Percentiles rank a stretch among this genome's conserved stretches.
These are phyloP conservation scores for Ceratocystis eucalypticola DNA, from an alignment of 2,329 filamentous ascomycete genomes.

Conservation along the genomic window DNA sequence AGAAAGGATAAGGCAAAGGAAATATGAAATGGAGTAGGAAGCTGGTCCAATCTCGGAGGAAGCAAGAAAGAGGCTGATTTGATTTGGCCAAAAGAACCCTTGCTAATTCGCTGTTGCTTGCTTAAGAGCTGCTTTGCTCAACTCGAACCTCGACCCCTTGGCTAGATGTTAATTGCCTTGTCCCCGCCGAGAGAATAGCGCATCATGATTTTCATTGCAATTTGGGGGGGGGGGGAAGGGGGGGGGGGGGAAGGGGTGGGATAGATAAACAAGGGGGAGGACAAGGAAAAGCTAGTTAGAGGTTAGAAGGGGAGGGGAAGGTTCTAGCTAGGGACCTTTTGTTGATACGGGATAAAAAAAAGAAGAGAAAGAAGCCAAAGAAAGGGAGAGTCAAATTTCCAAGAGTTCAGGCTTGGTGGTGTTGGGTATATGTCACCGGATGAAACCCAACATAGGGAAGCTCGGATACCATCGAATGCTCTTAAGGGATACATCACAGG, in stretches of 20 bases:
- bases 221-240: neutral
- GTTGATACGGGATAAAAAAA: neutral
- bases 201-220: conserved; percentile 7
- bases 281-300: neutral
- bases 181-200: neutral
- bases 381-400: no score
- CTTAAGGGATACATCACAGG: no score
- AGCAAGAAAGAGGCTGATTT: neutral
- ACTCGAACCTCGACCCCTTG: neutral
- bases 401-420: neutral
- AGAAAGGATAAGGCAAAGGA: no score
- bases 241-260: neutral
- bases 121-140: neutral
- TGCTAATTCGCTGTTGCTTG: neutral
- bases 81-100: neutral
- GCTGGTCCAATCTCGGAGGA: neutral
- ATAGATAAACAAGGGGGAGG: neutral
- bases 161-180: neutral
- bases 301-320: neutral
- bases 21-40: no score
- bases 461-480: no score
- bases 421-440: neutral
- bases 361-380: neutral
- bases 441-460: no score
- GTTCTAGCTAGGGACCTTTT: neutral